A percentile compares a stretch with the other conserved stretches of the same genome.
phyloP scores from a whole-genome alignment of 164 flowering plant genomes.

The Stephania yunnanensis region DNA sequence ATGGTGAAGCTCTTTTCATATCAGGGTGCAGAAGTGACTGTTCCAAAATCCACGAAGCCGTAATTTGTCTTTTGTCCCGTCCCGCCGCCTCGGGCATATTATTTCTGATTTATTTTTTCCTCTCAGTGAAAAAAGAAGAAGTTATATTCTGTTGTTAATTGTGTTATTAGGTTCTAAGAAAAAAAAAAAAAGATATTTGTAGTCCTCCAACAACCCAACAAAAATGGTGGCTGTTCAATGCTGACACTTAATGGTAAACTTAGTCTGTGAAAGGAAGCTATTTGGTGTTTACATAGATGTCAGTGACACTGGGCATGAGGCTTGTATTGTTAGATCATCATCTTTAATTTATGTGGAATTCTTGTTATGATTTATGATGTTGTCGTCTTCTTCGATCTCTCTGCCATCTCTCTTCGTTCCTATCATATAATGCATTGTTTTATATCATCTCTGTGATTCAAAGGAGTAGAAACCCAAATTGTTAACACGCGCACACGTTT shows the following conservation, averaged over 20 bases:
- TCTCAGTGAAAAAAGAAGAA: slow-evolving; percentile 25
- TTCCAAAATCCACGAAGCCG: slow-evolving; percentile 34
- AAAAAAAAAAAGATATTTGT: slow-evolving; percentile 41
- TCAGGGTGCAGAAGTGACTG: slow-evolving; percentile 25
- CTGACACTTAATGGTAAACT: neutral
- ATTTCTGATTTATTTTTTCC: slow-evolving; percentile 27
- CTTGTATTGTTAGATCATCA: slow-evolving; percentile 17
- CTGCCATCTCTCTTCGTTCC: too few relatives aligned
- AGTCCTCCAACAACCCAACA: slow-evolving; percentile 28
- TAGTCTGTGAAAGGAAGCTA: slow-evolving; percentile 8
- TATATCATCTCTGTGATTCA: too few relatives aligned
- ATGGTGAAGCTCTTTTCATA: slow-evolving; percentile 17
- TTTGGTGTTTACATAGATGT: slow-evolving; percentile 8
- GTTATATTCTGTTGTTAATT: slow-evolving; percentile 28
- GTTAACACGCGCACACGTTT: too few relatives aligned
- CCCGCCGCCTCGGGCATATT: slow-evolving; percentile 35
- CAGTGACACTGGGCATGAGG: slow-evolving; percentile 9
- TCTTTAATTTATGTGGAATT: slow-evolving; percentile 14
- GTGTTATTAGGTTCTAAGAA: slow-evolving; percentile 33
- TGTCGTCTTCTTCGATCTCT: neutral
- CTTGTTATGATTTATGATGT: slow-evolving; percentile 1
- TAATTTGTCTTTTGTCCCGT: slow-evolving; percentile 33
- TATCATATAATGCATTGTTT: too few relatives aligned
- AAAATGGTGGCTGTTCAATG: slow-evolving; percentile 25
- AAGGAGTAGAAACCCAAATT: too few relatives aligned